Evolutionary conservation across 208 protist species (phyloP).

Genomic region (Wallacemonas sp.): DNA sequence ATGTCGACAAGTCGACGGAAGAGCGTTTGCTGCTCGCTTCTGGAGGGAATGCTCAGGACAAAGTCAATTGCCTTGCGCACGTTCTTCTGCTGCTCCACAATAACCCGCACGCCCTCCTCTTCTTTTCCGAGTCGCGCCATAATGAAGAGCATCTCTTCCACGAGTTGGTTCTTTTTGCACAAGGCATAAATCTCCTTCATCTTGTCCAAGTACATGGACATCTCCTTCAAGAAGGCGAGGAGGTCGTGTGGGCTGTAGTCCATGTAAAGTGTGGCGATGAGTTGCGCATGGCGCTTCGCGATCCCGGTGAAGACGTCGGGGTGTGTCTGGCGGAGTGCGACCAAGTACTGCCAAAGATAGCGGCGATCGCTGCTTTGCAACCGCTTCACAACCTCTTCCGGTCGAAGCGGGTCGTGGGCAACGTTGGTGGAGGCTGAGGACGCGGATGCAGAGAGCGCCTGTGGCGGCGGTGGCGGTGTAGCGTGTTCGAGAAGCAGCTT

Average conservation of each 20-base stretch:
- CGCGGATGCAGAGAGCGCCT: background rate
- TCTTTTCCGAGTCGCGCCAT: conserved; percentile 74
- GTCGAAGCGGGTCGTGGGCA: conserved; percentile 31
- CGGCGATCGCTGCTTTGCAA: conserved; percentile 46
- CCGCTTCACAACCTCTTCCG: conserved; percentile 43
- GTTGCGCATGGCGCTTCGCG: conserved; percentile 50
- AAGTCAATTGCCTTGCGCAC: conserved; percentile 45
- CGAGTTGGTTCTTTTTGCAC: conserved; percentile 58
- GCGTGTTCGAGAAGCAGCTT: conserved; percentile 53
- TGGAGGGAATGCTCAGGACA: conserved; percentile 37
- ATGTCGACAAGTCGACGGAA: conserved; percentile 56
- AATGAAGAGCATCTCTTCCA: conserved; percentile 76
- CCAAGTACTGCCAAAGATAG: conserved; percentile 59
- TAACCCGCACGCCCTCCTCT: conserved; percentile 73
- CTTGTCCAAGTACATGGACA: conserved; percentile 53
- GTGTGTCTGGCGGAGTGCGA: conserved; percentile 34
- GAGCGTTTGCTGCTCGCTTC: conserved; percentile 57
- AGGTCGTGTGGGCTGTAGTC: conserved; percentile 64
- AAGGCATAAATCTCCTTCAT: conserved; percentile 72
- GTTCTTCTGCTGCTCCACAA: conserved; percentile 60
- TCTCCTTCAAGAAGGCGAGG: conserved; percentile 59
- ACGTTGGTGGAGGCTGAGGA: background rate
- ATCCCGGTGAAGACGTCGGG: conserved; percentile 20
- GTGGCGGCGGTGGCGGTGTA: background rate
- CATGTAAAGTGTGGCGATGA: conserved; percentile 72